phyloP scores from a whole-genome alignment of 2,329 filamentous ascomycete species.

The Malbranchea cinnamomea region DNA sequence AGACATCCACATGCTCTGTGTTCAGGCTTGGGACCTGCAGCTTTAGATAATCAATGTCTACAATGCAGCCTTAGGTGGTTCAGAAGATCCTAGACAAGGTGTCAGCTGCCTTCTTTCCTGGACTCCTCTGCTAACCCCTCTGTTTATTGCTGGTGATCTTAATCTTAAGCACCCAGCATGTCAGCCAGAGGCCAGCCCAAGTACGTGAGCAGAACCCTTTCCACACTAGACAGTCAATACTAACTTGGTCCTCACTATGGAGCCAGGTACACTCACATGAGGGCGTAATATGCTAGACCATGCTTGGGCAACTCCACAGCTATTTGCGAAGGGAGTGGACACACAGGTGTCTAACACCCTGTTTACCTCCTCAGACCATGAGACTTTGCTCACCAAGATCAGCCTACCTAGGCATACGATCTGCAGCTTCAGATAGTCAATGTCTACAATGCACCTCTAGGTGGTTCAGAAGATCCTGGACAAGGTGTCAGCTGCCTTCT shows the following conservation, averaged over 20 bases:
- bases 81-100: slow-evolving; percentile 1
- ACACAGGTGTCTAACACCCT: background rate
- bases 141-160: slow-evolving; percentile 1
- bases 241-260: background rate
- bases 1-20: slow-evolving; percentile 1
- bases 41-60: slow-evolving; percentile 1
- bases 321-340: slow-evolving; percentile 1
- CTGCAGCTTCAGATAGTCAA: no score
- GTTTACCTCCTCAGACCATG: slow-evolving; percentile 1
- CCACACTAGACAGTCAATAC: background rate
- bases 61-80: background rate
- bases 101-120: slow-evolving; percentile 1
- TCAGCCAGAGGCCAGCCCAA: background rate
- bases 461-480: slow-evolving; percentile 1
- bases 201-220: background rate
- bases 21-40: background rate
- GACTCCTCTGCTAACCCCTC: background rate
- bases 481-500: slow-evolving; percentile 1
- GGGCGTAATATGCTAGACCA: slow-evolving; percentile 1
- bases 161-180: slow-evolving; percentile 2
- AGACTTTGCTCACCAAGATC: slow-evolving; percentile 1
- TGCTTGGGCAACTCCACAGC: background rate
- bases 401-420: no score
- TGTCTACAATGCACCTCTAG: no score
- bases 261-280: slow-evolving; percentile 1